Conservation (phyloP, 345 rosid genomes). For the Cardiospermum halicacabum region DNA sequence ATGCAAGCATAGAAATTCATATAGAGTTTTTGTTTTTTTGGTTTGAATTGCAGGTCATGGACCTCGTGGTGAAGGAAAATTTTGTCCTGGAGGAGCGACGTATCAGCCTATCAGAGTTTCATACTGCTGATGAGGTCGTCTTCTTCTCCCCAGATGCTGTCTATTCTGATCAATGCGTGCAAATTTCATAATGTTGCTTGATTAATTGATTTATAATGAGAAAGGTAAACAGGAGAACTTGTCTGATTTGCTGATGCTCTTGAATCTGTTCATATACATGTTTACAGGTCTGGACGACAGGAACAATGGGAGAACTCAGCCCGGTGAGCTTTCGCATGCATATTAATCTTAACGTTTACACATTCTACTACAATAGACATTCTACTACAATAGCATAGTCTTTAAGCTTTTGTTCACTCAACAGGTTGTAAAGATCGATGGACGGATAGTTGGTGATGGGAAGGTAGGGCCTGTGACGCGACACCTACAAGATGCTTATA, state of each 20-base stretch:
- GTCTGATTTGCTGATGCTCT: background rate
- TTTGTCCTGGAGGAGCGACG: slow-evolving; percentile 61
- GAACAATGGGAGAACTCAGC: slow-evolving; percentile 90
- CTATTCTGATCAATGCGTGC: background rate
- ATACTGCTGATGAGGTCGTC: slow-evolving; percentile 81
- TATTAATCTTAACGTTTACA: too few relatives aligned
- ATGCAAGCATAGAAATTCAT: background rate
- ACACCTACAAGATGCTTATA: slow-evolving; percentile 58
- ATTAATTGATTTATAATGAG: background rate
- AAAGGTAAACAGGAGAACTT: background rate
- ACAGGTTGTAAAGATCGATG: slow-evolving; percentile 71
- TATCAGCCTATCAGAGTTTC: slow-evolving; percentile 80
- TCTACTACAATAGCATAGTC: too few relatives aligned
- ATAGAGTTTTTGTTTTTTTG: background rate
- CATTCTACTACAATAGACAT: too few relatives aligned
- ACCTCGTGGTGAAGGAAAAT: slow-evolving; percentile 64
- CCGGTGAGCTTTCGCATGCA: slow-evolving; percentile 40
- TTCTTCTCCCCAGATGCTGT: background rate
- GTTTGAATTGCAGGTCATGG: slow-evolving; percentile 56
- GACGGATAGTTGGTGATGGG: slow-evolving; percentile 66
- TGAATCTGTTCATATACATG: background rate
- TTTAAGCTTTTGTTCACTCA: background rate
- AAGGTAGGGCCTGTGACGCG: slow-evolving; percentile 63
- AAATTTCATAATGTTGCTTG: background rate
- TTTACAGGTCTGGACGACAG: slow-evolving; percentile 81